A percentile compares a stretch with the other conserved stretches of the same genome.
phyloP scores from a whole-genome alignment of 2,329 filamentous ascomycete species.

The Podosphaera fusca region DNA sequence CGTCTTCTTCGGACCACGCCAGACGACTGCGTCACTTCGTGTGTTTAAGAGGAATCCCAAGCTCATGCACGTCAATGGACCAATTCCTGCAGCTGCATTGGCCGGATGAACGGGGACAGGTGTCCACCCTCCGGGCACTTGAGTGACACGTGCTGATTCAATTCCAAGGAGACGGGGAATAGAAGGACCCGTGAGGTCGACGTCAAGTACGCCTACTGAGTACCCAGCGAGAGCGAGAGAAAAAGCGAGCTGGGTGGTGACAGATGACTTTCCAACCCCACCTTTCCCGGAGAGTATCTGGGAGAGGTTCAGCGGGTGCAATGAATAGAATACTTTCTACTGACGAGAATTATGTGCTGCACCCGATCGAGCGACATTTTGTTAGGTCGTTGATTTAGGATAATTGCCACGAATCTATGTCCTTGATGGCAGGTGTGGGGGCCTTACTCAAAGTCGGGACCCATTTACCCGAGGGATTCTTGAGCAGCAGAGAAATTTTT shows the following conservation, averaged over 20 bases:
- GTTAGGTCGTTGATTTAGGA: background rate
- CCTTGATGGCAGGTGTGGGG: background rate
- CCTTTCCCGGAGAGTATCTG: constrained; percentile 83
- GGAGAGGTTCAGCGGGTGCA: constrained; percentile 3
- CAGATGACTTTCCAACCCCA: constrained; percentile 89
- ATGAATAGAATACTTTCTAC: constrained; percentile 7
- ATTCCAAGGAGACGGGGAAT: constrained; percentile 89
- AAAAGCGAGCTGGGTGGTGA: constrained; percentile 89
- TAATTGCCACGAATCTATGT: background rate
- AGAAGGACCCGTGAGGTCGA: constrained; percentile 87
- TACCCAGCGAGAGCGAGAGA: constrained; percentile 67
- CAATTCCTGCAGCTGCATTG: constrained; percentile 26
- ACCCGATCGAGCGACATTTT: constrained; percentile 45
- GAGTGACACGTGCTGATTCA: constrained; percentile 70
- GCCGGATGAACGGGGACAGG: constrained; percentile 63
- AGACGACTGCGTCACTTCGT: constrained; percentile 80
- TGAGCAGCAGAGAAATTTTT: background rate
- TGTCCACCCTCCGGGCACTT: constrained; percentile 78
- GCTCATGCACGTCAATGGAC: constrained; percentile 65
- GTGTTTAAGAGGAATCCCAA: constrained; percentile 71
- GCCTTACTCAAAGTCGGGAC: background rate
- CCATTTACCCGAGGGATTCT: background rate
- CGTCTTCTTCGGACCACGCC: constrained; percentile 95
- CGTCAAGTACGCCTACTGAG: constrained; percentile 83
- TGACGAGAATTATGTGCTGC: constrained; percentile 55